A percentile compares a stretch with the other conserved stretches of the same genome.
Conservation (phyloP, 2,329 filamentous ascomycete species). For the Colletotrichum sp. region DNA sequence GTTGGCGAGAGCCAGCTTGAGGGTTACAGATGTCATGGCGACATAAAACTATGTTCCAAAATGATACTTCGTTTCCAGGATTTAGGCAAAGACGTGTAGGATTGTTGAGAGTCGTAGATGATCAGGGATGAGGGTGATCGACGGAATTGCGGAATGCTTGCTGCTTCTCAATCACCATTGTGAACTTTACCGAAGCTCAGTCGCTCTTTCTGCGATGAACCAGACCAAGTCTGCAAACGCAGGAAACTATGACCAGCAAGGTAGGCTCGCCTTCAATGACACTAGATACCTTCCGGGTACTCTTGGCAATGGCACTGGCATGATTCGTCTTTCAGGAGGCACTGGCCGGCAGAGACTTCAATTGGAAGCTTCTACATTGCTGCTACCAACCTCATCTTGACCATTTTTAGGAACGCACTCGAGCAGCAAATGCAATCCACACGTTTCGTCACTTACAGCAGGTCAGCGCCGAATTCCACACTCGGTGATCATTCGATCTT, state of each 20-base stretch:
- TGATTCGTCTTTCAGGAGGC: not conserved
- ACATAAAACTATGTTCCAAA: not conserved
- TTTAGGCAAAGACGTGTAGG: not conserved
- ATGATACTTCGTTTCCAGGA: not conserved
- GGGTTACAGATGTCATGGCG: not conserved
- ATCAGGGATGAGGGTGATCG: rapidly evolving
- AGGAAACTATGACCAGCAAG: not conserved
- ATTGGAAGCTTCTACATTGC: rapidly evolving
- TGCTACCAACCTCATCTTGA: not conserved
- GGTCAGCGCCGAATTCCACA: not conserved
- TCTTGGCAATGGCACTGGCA: not conserved
- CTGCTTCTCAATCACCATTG: not conserved
- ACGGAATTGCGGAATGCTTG: not conserved
- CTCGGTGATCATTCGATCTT: not conserved
- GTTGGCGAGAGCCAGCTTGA: not conserved
- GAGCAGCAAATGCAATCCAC: not conserved
- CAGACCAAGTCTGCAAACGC: not conserved
- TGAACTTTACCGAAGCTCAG: not conserved
- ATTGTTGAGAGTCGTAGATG: not conserved
- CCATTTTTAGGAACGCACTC: not conserved
- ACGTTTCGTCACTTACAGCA: not conserved
- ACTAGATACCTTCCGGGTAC: not conserved
- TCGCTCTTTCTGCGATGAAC: not conserved
- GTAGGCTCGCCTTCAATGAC: not conserved
- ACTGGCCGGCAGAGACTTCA: not conserved